A percentile compares a stretch with the other conserved stretches of the same genome.
phyloP scores from a whole-genome alignment of 345 rosid species.

The Excoecaria cochinchinensis region DNA sequence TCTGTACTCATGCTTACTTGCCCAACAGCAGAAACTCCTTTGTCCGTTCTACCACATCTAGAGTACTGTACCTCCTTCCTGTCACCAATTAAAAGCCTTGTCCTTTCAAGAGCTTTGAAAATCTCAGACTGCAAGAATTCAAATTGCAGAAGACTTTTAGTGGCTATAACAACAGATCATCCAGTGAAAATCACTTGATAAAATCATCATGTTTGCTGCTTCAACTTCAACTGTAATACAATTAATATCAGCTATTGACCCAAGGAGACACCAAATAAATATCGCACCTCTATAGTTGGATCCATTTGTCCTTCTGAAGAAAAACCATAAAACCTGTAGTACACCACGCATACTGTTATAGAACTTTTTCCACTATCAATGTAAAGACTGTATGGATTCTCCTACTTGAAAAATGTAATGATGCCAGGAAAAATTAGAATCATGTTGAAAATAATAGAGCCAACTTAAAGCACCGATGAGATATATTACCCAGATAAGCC shows the following conservation, averaged over 20 bases:
- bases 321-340: constrained; percentile 83
- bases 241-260: not conserved
- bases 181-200: constrained; percentile 3
- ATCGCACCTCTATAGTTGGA: constrained; percentile 79
- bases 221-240: constrained; percentile 3
- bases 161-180: not conserved
- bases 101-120: constrained; percentile 80
- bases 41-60: constrained; percentile 95
- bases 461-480: not conserved
- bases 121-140: constrained; percentile 68
- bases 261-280: not conserved
- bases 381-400: not conserved
- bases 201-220: not conserved
- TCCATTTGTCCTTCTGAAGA: constrained; percentile 90
- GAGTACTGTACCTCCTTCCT: constrained; percentile 74
- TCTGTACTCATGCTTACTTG: constrained; percentile 47
- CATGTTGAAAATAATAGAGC: not conserved
- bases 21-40: constrained; percentile 91
- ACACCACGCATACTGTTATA: constrained; percentile 8
- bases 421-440: not conserved
- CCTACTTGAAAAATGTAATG: not conserved
- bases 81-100: constrained; percentile 74
- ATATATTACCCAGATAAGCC: not conserved
- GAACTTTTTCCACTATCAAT: not conserved
- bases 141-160: constrained; percentile 15